Evolutionary conservation across 2,329 filamentous ascomycete genomes (phyloP).

Genomic region (Talaromyces albobiverticillius): DNA sequence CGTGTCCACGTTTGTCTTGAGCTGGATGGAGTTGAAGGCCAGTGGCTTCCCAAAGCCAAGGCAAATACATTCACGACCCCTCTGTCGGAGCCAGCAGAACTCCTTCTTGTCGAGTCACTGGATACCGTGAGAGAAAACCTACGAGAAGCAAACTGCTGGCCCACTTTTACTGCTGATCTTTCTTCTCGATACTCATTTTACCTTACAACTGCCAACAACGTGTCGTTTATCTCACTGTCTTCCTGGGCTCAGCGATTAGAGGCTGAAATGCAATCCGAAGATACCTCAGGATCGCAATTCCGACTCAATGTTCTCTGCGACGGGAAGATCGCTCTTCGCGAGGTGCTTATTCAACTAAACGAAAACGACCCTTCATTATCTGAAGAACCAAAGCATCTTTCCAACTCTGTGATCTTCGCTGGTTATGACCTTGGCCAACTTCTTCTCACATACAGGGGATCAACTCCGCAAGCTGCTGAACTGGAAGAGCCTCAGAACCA

Average conservation of each 20-base stretch:
- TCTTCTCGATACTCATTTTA: conserved; percentile 59
- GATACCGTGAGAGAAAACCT: conserved; percentile 35
- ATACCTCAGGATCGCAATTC: conserved; percentile 53
- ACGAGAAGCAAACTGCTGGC: conserved; percentile 37
- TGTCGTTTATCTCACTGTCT: conserved; percentile 55
- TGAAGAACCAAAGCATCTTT: conserved; percentile 35
- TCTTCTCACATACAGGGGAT: conserved; percentile 49
- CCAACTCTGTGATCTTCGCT: conserved; percentile 52
- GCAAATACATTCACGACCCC: conserved; percentile 41
- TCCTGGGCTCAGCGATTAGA: conserved; percentile 58
- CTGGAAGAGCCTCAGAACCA: conserved; percentile 48
- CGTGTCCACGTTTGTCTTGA: conserved; percentile 60
- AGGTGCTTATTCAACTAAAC: conserved; percentile 45
- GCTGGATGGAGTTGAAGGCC: conserved; percentile 59
- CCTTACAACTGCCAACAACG: conserved; percentile 53
- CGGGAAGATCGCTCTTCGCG: conserved; percentile 47
- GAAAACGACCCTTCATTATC: conserved; percentile 23
- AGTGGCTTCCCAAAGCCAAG: conserved; percentile 56
- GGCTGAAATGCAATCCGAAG: conserved; percentile 53
- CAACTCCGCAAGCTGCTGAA: conserved; percentile 49
- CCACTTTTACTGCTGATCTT: conserved; percentile 56
- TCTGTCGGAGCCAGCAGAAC: conserved; percentile 39
- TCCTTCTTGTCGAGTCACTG: conserved; percentile 45
- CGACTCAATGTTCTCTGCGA: conserved; percentile 57
- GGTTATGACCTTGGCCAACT: conserved; percentile 59